Evolutionary conservation across 495 filamentous ascomycete species (phyloP).

Genomic region (Aspergillus mulundensis): DNA sequence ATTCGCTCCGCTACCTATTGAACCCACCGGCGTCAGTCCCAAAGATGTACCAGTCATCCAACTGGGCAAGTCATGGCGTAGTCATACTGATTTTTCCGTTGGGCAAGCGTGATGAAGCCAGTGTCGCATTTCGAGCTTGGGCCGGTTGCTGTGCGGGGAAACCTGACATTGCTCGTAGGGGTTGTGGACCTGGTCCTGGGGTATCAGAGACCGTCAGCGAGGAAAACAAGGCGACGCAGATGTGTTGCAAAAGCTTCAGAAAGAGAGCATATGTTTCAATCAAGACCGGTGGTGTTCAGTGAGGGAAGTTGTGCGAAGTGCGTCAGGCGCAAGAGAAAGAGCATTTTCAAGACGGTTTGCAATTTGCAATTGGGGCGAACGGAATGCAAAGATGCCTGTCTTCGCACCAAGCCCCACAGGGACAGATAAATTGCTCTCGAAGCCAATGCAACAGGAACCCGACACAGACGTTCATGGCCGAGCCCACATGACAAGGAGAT

Average conservation of each 20-base stretch:
- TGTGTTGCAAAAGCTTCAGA: not conserved
- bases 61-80: constrained; percentile 7
- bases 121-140: constrained; percentile 53
- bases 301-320: constrained; percentile 20
- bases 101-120: constrained; percentile 65
- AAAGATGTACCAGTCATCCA: not conserved
- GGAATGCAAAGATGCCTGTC: not conserved
- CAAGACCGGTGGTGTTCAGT: constrained; percentile 13
- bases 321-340: constrained; percentile 28
- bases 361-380: constrained; percentile 27
- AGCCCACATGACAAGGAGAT: constrained; percentile 12
- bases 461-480: constrained; percentile 1
- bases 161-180: constrained; percentile 65
- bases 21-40: constrained; percentile 33
- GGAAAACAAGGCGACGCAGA: constrained; percentile 3
- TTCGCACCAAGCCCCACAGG: not conserved
- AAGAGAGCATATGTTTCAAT: constrained; percentile 16
- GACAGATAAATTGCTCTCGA: not conserved
- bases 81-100: constrained; percentile 71
- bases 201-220: constrained; percentile 28
- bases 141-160: constrained; percentile 65
- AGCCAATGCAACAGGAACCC: constrained; percentile 3
- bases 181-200: constrained; percentile 62
- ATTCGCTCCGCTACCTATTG: constrained; percentile 59
- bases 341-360: constrained; percentile 19